Conservation (phyloP, 345 rosid genomes). For the Ailanthus altissimus region DNA sequence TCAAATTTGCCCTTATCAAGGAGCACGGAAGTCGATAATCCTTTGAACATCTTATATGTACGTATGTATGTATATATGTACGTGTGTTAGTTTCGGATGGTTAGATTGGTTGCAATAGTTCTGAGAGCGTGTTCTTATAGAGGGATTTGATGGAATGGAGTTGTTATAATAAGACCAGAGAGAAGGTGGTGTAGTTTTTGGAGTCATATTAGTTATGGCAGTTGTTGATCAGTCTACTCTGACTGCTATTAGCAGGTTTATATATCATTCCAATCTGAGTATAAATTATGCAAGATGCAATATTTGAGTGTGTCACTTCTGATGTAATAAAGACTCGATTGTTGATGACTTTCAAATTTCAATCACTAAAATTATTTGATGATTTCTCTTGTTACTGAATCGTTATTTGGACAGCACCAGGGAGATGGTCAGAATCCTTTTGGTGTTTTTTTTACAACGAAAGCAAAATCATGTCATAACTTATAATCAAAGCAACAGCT, state of each 20-base stretch:
- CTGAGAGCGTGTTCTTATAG: slow-evolving; percentile 9
- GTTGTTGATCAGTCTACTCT: neutral
- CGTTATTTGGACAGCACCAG: neutral
- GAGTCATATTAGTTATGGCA: neutral
- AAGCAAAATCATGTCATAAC: slow-evolving; percentile 7
- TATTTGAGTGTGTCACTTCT: no score
- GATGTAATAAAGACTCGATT: no score
- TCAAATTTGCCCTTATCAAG: no score
- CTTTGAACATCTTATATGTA: slow-evolving; percentile 21
- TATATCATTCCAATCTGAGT: no score
- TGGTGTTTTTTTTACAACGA: slow-evolving; percentile 19
- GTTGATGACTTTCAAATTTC: no score
- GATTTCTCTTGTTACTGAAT: no score
- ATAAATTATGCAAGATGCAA: no score
- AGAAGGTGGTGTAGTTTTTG: slow-evolving; percentile 18
- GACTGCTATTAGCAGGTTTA: neutral
- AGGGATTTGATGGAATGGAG: slow-evolving; percentile 14
- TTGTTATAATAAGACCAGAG: neutral
- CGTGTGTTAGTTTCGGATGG: neutral
- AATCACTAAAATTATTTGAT: no score
- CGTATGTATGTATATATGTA: slow-evolving; percentile 1
- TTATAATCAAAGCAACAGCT: neutral
- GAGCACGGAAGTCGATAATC: neutral
- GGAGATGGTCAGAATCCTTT: neutral
- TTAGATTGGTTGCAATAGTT: neutral